phyloP scores from a whole-genome alignment of 345 rosid genomes.

The Murraya koenigii region DNA sequence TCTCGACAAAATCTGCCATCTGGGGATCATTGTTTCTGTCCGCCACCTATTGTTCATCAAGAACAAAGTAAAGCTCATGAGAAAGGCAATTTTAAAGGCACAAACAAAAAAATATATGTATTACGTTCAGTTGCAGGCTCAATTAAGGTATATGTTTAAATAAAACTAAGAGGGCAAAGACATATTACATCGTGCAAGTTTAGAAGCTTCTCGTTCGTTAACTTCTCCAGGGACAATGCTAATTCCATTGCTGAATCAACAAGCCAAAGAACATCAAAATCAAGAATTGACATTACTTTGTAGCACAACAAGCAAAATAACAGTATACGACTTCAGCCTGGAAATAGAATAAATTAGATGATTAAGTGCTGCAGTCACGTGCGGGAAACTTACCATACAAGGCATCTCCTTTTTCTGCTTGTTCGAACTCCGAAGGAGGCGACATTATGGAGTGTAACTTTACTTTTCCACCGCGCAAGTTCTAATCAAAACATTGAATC shows the following conservation, averaged over 20 bases:
- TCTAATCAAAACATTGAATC: slow-evolving; percentile 33
- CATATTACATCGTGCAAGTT: slow-evolving; percentile 42
- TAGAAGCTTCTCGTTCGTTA: slow-evolving; percentile 53
- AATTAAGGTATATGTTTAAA: not conserved
- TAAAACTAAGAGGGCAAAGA: not conserved
- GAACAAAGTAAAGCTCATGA: not conserved
- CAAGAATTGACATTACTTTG: not conserved
- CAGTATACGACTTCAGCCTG: not conserved
- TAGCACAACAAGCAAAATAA: not conserved
- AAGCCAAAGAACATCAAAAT: not conserved
- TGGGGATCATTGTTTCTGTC: slow-evolving; percentile 39
- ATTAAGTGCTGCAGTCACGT: not conserved
- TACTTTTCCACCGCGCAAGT: slow-evolving; percentile 79
- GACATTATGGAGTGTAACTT: slow-evolving; percentile 53
- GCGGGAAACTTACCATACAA: slow-evolving; percentile 43
- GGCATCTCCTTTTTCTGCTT: slow-evolving; percentile 72
- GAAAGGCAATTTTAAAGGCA: not conserved
- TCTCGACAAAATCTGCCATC: slow-evolving; percentile 45
- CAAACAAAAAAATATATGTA: not conserved
- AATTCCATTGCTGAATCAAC: slow-evolving; percentile 60
- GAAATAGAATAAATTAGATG: not conserved
- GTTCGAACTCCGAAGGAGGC: slow-evolving; percentile 70
- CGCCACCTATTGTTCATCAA: slow-evolving; percentile 44
- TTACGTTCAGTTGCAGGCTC: not conserved
- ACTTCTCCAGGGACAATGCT: slow-evolving; percentile 60